A percentile compares a stretch with the other conserved stretches of the same genome.
Evolutionary conservation across 1,139 yeast genomes (phyloP).

Genomic region (Pichia sp.): DNA sequence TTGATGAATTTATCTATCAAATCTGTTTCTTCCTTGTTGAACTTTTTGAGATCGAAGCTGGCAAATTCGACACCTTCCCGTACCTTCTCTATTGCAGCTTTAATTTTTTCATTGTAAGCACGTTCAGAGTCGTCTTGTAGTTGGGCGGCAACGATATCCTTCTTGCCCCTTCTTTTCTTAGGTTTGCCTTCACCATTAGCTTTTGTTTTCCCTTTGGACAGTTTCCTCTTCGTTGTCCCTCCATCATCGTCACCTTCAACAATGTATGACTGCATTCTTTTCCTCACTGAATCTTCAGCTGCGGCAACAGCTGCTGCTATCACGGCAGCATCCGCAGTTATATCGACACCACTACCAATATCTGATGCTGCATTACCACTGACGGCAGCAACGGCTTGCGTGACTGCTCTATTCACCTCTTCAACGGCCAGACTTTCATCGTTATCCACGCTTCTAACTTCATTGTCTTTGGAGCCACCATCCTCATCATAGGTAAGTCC

Average conservation of each 20-base stretch:
- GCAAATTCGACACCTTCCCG: too few relatives aligned
- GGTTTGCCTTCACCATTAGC: too few relatives aligned
- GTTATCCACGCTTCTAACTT: conserved; percentile 17
- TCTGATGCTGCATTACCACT: conserved; percentile 2
- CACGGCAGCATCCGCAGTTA: conserved; percentile 5
- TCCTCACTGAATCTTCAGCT: conserved; percentile 10
- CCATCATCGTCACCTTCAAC: too few relatives aligned
- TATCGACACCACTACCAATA: too few relatives aligned
- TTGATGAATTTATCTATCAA: conserved; percentile 67
- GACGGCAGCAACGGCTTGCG: conserved; percentile 22
- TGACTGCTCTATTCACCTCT: conserved; percentile 24
- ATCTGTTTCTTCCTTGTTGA: conserved; percentile 56
- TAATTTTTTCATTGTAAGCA: too few relatives aligned
- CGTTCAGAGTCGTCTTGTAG: too few relatives aligned
- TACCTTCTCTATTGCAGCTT: too few relatives aligned
- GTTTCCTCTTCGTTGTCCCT: too few relatives aligned
- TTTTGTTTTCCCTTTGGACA: too few relatives aligned
- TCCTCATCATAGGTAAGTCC: conserved; percentile 33
- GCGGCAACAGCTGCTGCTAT: conserved; percentile 15
- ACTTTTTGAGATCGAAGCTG: too few relatives aligned
- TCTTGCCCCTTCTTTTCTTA: not conserved
- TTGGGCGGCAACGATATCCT: not conserved
- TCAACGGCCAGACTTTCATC: conserved; percentile 26
- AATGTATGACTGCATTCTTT: conserved; percentile 1
- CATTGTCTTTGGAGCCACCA: conserved; percentile 21